Evolutionary conservation across 2,329 filamentous ascomycete genomes (phyloP).

Genomic region (Triangularia verruculosa): DNA sequence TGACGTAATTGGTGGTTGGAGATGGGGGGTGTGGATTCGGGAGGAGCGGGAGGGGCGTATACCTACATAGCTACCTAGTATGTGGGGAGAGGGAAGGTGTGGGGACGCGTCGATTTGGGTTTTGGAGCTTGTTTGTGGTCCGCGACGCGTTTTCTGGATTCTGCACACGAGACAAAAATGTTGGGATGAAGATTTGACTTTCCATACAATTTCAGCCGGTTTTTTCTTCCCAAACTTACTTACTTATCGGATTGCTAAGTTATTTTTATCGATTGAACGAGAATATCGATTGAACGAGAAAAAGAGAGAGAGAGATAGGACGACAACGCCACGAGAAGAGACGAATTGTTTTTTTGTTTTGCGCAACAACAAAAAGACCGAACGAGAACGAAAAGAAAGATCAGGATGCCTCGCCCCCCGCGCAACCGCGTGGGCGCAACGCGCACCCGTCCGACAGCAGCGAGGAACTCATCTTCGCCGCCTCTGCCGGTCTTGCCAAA

Average conservation of each 20-base stretch:
- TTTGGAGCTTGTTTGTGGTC: neutral
- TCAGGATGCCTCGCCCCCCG: slow-evolving; percentile 17
- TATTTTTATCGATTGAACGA: neutral
- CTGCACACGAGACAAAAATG: neutral
- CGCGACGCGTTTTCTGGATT: neutral
- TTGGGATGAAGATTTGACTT: neutral
- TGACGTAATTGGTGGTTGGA: slow-evolving; percentile 4
- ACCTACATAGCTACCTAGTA: too few relatives aligned
- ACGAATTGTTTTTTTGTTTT: neutral
- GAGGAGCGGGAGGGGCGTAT: too few relatives aligned
- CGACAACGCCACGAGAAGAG: neutral
- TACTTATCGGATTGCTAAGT: neutral
- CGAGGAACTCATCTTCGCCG: slow-evolving; percentile 16
- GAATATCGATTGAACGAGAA: too few relatives aligned
- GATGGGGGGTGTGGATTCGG: neutral
- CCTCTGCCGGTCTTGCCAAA: slow-evolving; percentile 17
- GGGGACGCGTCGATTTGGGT: too few relatives aligned
- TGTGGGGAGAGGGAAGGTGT: too few relatives aligned
- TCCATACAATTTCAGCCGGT: neutral
- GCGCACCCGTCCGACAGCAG: slow-evolving; percentile 7
- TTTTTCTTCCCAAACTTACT: neutral
- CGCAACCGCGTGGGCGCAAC: slow-evolving; percentile 25
- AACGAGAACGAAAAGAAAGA: neutral
- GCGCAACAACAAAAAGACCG: neutral
- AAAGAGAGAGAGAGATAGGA: too few relatives aligned